phyloP scores from a whole-genome alignment of 108 stramenopile genomes.

The Nannochloropsis oceanica region DNA sequence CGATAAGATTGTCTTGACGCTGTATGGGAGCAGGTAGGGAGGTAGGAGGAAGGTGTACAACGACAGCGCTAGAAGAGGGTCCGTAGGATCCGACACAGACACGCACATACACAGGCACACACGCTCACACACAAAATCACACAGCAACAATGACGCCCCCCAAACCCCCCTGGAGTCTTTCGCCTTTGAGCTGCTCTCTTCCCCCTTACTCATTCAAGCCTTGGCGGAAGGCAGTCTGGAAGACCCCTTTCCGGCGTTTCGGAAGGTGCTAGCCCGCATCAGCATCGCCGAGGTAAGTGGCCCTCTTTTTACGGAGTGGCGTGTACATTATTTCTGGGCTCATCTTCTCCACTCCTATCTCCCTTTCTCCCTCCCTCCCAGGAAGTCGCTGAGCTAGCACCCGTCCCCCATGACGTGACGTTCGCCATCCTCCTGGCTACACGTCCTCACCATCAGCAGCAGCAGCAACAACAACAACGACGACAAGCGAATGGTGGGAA shows the following conservation, averaged over 20 bases:
- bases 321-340: neutral
- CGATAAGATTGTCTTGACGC: neutral
- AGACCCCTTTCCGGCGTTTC: neutral
- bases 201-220: neutral
- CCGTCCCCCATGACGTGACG: neutral
- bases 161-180: neutral
- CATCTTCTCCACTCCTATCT: neutral
- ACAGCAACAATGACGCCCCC: neutral
- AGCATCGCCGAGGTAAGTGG: neutral
- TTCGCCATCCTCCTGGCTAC: neutral
- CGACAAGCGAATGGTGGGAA: neutral
- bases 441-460: too few species aligned
- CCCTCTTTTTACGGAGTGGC: neutral
- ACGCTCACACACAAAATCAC: too few species aligned
- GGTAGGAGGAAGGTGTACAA: too few species aligned
- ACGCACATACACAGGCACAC: too few species aligned
- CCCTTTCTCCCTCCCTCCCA: constrained; percentile 40
- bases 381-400: neutral
- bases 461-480: neutral
- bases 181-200: neutral
- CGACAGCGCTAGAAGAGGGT: too few species aligned
- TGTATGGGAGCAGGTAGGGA: neutral
- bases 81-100: too few species aligned
- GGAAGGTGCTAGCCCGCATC: neutral
- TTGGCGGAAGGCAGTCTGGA: neutral